phyloP scores from a whole-genome alignment of 2,329 filamentous ascomycete species.

The Aspergillus sergii region DNA sequence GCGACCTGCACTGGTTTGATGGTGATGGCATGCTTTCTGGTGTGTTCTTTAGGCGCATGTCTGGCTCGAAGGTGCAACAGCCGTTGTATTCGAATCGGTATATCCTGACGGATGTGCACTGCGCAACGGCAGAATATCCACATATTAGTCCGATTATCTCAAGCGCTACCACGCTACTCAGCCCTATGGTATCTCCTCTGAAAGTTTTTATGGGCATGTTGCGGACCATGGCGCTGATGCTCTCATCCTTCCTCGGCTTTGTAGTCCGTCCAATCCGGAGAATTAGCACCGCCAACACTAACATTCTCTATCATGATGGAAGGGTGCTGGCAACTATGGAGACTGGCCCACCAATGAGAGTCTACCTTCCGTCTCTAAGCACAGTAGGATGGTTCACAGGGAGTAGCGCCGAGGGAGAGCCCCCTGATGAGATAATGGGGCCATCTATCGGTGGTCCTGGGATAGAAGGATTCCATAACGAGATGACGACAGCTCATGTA shows the following conservation, averaged over 20 bases:
- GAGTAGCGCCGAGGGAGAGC: background rate
- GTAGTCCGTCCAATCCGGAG: slow-evolving; percentile 61
- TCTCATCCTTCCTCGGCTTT: slow-evolving; percentile 58
- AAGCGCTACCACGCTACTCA: slow-evolving; percentile 56
- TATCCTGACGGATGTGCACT: slow-evolving; percentile 67
- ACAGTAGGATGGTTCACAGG: slow-evolving; percentile 1
- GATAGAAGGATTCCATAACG: slow-evolving; percentile 37
- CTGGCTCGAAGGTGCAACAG: slow-evolving; percentile 45
- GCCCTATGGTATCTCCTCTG: background rate
- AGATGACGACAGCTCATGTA: slow-evolving; percentile 20
- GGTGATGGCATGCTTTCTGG: slow-evolving; percentile 75
- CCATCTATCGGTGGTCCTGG: slow-evolving; percentile 12
- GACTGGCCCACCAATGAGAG: background rate
- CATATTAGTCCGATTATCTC: slow-evolving; percentile 63
- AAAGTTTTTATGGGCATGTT: slow-evolving; percentile 1
- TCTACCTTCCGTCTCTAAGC: background rate
- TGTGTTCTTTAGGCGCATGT: slow-evolving; percentile 58
- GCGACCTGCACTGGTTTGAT: slow-evolving; percentile 73
- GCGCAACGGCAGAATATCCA: slow-evolving; percentile 54
- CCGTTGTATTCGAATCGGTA: slow-evolving; percentile 72
- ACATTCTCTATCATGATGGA: background rate
- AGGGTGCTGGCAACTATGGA: background rate
- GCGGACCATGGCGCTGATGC: slow-evolving; percentile 50
- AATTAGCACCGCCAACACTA: slow-evolving; percentile 52
- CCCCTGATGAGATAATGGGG: background rate